Evolutionary conservation across 768 basidiomycete genomes (phyloP).

Genomic region (Russula sp.): DNA sequence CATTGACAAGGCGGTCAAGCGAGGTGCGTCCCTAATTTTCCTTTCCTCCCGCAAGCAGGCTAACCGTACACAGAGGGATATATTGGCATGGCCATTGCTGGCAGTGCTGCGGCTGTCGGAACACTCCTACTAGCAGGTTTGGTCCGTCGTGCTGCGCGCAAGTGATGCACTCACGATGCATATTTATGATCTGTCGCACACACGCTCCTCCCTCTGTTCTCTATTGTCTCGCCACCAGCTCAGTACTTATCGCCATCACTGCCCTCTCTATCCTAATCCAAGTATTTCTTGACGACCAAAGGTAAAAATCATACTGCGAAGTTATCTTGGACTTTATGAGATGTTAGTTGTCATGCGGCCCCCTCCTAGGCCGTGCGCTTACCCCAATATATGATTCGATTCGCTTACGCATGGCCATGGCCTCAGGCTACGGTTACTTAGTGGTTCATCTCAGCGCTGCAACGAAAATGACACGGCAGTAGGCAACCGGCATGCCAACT

Average conservation of each 20-base stretch:
- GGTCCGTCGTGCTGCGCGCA: conserved; percentile 74
- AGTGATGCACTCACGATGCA: conserved; percentile 22
- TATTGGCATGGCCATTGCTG: conserved; percentile 93
- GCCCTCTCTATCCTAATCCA: conserved; percentile 3
- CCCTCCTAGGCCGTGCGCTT: no score
- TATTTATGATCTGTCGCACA: not conserved
- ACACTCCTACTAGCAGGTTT: conserved; percentile 65
- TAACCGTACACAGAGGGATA: conserved; percentile 72
- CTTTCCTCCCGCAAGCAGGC: not conserved
- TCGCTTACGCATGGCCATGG: no score
- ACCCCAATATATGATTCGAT: no score
- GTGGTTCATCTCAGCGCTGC: no score
- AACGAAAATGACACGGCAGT: no score
- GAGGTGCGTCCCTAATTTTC: conserved; percentile 44
- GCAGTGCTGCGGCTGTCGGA: conserved; percentile 82
- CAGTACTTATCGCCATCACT: conserved; percentile 9
- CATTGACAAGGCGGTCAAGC: conserved; percentile 78
- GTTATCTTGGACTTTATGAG: not conserved
- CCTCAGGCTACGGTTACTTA: no score
- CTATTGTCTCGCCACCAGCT: not conserved
- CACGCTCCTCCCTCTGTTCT: not conserved
- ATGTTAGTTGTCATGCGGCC: no score
- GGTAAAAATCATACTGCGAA: not conserved
- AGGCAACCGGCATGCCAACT: no score
- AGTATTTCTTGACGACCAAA: not conserved